Percentiles rank a stretch among this genome's conserved stretches.
Conservation (phyloP, 2,329 filamentous ascomycete genomes). For the Cladorrhinum sp. region DNA sequence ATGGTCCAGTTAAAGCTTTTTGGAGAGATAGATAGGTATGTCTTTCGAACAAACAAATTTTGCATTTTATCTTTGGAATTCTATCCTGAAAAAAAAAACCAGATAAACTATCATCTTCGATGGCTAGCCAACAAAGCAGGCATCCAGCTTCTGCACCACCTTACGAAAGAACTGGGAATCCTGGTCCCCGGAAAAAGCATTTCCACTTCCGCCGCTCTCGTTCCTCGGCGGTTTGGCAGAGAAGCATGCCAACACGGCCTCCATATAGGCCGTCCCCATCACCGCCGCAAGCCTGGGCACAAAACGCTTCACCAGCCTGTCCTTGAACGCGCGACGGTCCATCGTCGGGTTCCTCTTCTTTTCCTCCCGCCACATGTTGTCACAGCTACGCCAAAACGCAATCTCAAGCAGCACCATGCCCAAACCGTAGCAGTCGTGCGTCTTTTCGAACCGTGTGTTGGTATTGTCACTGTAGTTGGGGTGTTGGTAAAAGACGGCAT, state of each 20-base stretch:
- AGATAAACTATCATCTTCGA: too few species aligned
- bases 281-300: neutral
- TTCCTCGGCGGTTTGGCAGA: neutral
- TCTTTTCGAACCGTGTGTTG: neutral
- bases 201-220: neutral
- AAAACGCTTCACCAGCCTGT: neutral
- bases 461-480: neutral
- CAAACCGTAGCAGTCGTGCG: neutral
- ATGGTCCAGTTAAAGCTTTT: too few species aligned
- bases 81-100: too few species aligned
- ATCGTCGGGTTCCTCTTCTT: neutral
- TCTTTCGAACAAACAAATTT: too few species aligned
- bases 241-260: neutral
- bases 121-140: constrained; percentile 2
- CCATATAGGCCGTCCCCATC: constrained; percentile 2
- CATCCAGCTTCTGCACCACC: neutral
- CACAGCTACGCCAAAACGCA: neutral
- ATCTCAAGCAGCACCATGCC: constrained; percentile 7
- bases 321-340: neutral
- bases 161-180: constrained; percentile 1
- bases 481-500: constrained; percentile 2
- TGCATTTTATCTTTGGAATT: too few species aligned
- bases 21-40: too few species aligned
- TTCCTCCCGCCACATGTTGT: neutral
- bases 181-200: neutral